Percentiles rank a stretch among this genome's conserved stretches.
Conservation (phyloP, 2,329 filamentous ascomycete genomes). For the Calycina herbarum region DNA sequence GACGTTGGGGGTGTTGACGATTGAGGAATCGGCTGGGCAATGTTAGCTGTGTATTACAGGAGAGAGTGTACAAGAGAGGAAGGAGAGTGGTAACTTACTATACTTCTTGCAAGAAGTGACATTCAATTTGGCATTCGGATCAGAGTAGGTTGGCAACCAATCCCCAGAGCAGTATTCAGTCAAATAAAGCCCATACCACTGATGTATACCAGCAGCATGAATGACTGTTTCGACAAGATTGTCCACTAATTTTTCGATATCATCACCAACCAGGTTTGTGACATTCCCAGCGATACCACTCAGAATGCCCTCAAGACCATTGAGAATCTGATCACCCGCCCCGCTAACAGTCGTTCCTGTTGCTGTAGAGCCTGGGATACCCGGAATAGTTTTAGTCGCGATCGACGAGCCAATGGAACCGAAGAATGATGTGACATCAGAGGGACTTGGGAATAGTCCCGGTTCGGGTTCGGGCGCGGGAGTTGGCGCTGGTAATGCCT, state of each 20-base stretch:
- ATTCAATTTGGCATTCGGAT: constrained; percentile 14
- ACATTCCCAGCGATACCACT: constrained; percentile 13
- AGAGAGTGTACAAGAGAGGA: background rate
- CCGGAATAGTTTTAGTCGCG: constrained; percentile 8
- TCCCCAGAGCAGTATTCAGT: constrained; percentile 19
- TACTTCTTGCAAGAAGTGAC: constrained; percentile 15
- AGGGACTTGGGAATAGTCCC: constrained; percentile 5
- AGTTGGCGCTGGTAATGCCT: background rate
- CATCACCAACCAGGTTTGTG: constrained; percentile 13
- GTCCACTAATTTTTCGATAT: constrained; percentile 15
- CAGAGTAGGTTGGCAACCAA: constrained; percentile 16
- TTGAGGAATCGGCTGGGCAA: background rate
- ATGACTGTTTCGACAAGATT: constrained; percentile 13
- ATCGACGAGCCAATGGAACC: constrained; percentile 11
- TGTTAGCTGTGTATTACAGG: constrained; percentile 1
- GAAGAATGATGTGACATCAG: constrained; percentile 23
- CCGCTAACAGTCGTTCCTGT: background rate
- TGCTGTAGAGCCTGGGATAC: constrained; percentile 3
- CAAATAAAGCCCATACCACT: constrained; percentile 25
- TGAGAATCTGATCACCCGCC: background rate
- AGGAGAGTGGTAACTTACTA: constrained; percentile 15
- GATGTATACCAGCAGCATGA: constrained; percentile 18
- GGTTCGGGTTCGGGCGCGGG: background rate
- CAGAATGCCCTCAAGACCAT: constrained; percentile 13
- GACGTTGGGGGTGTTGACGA: constrained; percentile 1